A percentile compares a stretch with the other conserved stretches of the same genome.
Conservation (phyloP, 306 rosid genomes). For the Pyrus bretschneideri region DNA sequence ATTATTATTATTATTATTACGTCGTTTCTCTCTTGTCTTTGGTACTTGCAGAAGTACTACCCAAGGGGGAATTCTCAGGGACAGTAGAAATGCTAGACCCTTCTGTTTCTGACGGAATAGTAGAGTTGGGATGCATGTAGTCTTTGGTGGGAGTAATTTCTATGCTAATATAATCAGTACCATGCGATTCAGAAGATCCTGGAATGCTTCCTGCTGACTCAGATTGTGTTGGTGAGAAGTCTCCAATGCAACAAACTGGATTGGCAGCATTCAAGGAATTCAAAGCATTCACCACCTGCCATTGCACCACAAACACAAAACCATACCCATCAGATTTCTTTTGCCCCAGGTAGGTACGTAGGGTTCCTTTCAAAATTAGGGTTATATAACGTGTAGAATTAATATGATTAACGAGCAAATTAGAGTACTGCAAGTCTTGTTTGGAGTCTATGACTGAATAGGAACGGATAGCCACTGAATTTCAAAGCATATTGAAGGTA, state of each 20-base stretch:
- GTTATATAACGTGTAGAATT: background rate
- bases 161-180: conserved; percentile 8
- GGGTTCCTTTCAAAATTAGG: background rate
- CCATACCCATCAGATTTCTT: background rate
- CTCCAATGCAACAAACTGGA: conserved; percentile 21
- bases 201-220: conserved; percentile 26
- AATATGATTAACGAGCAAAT: background rate
- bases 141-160: conserved; percentile 6
- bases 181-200: conserved; percentile 10
- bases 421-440: background rate
- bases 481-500: background rate
- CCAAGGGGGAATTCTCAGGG: conserved; percentile 15
- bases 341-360: background rate
- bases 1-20: background rate
- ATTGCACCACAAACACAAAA: background rate
- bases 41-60: background rate
- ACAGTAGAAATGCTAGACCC: conserved; percentile 3
- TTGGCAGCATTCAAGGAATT: conserved; percentile 30
- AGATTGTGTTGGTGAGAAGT: conserved; percentile 42
- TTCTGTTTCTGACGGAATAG: conserved; percentile 6
- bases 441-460: no score
- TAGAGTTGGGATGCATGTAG: background rate
- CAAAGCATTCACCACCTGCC: conserved; percentile 54
- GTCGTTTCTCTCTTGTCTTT: background rate
- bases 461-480: no score